Percentiles rank a stretch among this genome's conserved stretches.
These are phyloP conservation scores for Cocos nucifera DNA, from an alignment of 176 grass and related monocot species.

Conservation along the genomic window DNA sequence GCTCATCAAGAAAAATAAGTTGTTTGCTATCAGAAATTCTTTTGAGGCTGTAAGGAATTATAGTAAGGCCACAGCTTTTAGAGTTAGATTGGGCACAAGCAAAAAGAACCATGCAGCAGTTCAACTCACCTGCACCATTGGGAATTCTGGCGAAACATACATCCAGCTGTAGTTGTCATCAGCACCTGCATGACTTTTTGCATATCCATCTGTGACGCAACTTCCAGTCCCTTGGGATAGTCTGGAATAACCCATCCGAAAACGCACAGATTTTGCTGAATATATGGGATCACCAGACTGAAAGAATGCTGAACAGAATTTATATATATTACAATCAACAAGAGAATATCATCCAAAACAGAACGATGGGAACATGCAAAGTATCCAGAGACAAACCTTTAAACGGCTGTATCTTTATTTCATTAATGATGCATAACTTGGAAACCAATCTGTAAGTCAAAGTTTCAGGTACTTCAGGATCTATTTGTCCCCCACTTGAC, in stretches of 20 bases:
- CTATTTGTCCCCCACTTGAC: conserved; percentile 62
- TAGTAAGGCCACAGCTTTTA: neutral
- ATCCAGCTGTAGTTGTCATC: conserved; percentile 68
- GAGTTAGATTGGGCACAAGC: no score
- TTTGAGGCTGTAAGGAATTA: neutral
- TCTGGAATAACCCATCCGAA: conserved; percentile 54
- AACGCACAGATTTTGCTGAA: conserved; percentile 45
- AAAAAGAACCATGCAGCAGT: neutral
- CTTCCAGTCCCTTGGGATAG: conserved; percentile 10
- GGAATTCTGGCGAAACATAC: conserved; percentile 71
- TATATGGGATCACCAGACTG: conserved; percentile 45
- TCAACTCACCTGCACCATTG: conserved; percentile 57
- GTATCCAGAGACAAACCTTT: conserved; percentile 35
- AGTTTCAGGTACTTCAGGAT: conserved; percentile 40
- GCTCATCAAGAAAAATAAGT: no score
- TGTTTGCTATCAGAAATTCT: no score
- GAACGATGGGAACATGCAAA: neutral
- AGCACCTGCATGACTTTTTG: conserved; percentile 9
- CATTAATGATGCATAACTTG: conserved; percentile 42
- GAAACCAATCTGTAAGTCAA: conserved; percentile 50
- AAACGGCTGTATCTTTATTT: conserved; percentile 60
- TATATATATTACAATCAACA: neutral
- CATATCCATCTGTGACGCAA: conserved; percentile 25
- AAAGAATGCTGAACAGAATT: conserved; percentile 36
- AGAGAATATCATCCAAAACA: conserved; percentile 10